Evolutionary conservation across 2,329 filamentous ascomycete genomes (phyloP).

Genomic region (Trichoderma endophyticum): DNA sequence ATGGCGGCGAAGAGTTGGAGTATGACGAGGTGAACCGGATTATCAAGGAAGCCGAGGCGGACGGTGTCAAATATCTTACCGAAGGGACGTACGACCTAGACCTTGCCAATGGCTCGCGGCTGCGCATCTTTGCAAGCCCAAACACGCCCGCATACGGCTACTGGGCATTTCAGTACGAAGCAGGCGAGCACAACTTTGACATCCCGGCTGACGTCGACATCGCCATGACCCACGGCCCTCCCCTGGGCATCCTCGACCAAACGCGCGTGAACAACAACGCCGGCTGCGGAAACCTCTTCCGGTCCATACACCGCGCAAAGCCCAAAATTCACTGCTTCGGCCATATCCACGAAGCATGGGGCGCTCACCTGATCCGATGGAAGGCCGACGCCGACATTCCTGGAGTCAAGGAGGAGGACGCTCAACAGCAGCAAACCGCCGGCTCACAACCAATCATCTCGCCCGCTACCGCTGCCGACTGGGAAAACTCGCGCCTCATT

Average conservation of each 20-base stretch:
- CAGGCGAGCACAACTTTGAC: slow-evolving; percentile 37
- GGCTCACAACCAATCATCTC: not conserved
- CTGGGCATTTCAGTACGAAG: slow-evolving; percentile 50
- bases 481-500: slow-evolving; percentile 36
- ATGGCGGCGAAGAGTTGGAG: not conserved
- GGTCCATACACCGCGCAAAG: slow-evolving; percentile 40
- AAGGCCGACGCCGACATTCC: slow-evolving; percentile 25
- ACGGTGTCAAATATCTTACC: slow-evolving; percentile 45
- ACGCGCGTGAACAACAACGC: slow-evolving; percentile 28
- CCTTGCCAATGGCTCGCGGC: slow-evolving; percentile 47
- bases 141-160: slow-evolving; percentile 46
- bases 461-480: slow-evolving; percentile 35
- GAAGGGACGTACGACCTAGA: slow-evolving; percentile 48
- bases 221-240: slow-evolving; percentile 55
- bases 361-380: slow-evolving; percentile 54
- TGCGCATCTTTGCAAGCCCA: slow-evolving; percentile 53
- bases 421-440: slow-evolving; percentile 17
- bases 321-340: slow-evolving; percentile 55
- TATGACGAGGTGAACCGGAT: slow-evolving; percentile 38
- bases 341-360: slow-evolving; percentile 60
- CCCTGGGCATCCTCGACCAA: slow-evolving; percentile 48
- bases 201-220: slow-evolving; percentile 42
- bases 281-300: slow-evolving; percentile 46
- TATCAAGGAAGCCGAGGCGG: slow-evolving; percentile 34
- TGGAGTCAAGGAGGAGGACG: too few relatives aligned